A percentile compares a stretch with the other conserved stretches of the same genome.
These are phyloP conservation scores for Balamuthia mandrillaris DNA, from an alignment of 208 protist genomes.

Conservation along the genomic window DNA sequence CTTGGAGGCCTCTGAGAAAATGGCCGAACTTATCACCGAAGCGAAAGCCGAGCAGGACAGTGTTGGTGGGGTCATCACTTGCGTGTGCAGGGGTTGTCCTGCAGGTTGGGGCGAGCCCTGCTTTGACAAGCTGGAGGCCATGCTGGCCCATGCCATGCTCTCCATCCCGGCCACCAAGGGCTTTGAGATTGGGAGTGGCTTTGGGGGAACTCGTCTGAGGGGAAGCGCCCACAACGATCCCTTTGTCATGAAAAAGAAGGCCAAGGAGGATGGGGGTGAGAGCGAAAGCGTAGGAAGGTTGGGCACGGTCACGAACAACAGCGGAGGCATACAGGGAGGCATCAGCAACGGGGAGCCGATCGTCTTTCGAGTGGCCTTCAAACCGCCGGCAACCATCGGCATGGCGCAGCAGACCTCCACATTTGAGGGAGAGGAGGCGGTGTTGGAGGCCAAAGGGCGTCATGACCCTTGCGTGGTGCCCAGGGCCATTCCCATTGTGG, in stretches of 20 bases:
- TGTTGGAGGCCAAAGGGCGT: conserved; percentile 69
- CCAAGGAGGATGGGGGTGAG: conserved; percentile 9
- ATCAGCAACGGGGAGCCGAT: conserved; percentile 76
- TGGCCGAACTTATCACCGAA: conserved; percentile 50
- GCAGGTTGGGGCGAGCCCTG: conserved; percentile 72
- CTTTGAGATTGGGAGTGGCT: conserved; percentile 59
- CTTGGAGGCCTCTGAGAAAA: conserved; percentile 43
- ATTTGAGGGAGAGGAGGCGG: conserved; percentile 56
- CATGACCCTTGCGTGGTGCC: conserved; percentile 70
- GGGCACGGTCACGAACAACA: conserved; percentile 11
- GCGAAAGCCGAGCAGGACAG: conserved; percentile 57
- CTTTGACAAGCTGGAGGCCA: conserved; percentile 79
- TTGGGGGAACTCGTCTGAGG: conserved; percentile 54
- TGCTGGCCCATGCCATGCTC: conserved; percentile 77
- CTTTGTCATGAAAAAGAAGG: conserved; percentile 51
- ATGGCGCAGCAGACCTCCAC: conserved; percentile 60
- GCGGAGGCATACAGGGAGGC: conserved; percentile 64
- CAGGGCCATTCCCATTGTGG: conserved; percentile 75
- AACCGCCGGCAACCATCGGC: conserved; percentile 79
- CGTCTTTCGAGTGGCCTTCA: conserved; percentile 75
- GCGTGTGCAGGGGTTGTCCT: conserved; percentile 64
- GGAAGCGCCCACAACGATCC: conserved; percentile 74
- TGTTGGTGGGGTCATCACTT: conserved; percentile 69
- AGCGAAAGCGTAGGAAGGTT: too few relatives aligned
- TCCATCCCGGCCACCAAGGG: conserved; percentile 79